These are phyloP conservation scores for Monosporascus ibericus DNA, from an alignment of 2,329 filamentous ascomycete genomes.

Conservation along the genomic window DNA sequence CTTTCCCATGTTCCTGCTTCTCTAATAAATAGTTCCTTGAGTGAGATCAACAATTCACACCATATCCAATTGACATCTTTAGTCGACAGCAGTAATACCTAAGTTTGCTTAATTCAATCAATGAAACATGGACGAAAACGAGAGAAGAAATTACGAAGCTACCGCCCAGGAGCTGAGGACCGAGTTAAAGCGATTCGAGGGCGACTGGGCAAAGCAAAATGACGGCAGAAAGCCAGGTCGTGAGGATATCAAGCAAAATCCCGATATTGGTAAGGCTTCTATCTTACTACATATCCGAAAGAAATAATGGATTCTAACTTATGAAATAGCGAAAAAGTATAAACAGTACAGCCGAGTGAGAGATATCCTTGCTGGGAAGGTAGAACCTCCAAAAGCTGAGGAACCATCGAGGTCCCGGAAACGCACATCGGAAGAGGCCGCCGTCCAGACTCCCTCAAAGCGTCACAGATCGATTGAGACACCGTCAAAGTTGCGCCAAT, in stretches of 20 bases:
- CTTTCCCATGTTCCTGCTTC: too few species aligned
- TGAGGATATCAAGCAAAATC: slow-evolving; percentile 70
- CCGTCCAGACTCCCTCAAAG: slow-evolving; percentile 45
- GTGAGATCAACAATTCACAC: too few species aligned
- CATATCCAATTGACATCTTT: too few species aligned
- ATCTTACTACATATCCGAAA: not conserved
- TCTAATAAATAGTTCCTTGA: too few species aligned
- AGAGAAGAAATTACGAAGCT: slow-evolving; percentile 39
- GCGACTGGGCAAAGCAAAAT: slow-evolving; percentile 55
- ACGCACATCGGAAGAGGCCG: slow-evolving; percentile 31
- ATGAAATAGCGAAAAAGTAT: slow-evolving; percentile 58
- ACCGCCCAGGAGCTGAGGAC: slow-evolving; percentile 52
- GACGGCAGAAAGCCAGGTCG: slow-evolving; percentile 63
- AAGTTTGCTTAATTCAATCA: not conserved
- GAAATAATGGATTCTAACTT: not conserved
- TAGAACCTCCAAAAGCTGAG: slow-evolving; percentile 32
- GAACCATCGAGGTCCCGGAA: slow-evolving; percentile 32
- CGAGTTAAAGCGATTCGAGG: slow-evolving; percentile 71
- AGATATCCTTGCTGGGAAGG: slow-evolving; percentile 51
- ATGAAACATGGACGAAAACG: slow-evolving; percentile 41
- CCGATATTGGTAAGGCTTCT: slow-evolving; percentile 55
- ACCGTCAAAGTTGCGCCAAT: slow-evolving; percentile 34
- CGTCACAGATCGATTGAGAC: slow-evolving; percentile 41
- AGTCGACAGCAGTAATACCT: not conserved
- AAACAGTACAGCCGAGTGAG: slow-evolving; percentile 67